Base-by-base conservation (phyloP, 306 rosid species). In the Crotalaria pallida region DNA sequence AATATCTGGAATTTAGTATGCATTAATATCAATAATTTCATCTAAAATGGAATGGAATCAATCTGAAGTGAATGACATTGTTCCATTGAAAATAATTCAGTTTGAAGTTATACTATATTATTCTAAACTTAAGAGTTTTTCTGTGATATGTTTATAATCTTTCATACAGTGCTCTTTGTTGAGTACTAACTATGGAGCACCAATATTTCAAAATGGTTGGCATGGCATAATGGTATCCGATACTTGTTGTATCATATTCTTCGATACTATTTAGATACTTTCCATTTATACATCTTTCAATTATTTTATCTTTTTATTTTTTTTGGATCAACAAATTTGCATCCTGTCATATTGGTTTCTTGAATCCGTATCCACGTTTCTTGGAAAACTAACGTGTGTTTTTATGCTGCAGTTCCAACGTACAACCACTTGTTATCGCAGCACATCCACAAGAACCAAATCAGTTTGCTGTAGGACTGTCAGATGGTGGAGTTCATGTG, bases 381-480 rank as follows among this genome's bases (percentile, higher is more conserved):
- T 6, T 27, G 5, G 67, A 29, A 45, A 58, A 13, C 23, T 58
- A 29, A 51, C 59, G 8, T 12, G 5, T 9, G 7, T 44, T 56
- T 34, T 58, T 1, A 22, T 52, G 80, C 78, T 13, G 84, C 90
- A 88, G 83, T 57, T 87, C 92, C 57, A 84, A 69, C 7, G 84
- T 80, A 53, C 97, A 88, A 36, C 97, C 98, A 34, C 86, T 84
- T 1, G 96, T 90, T 74, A 85, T 94, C 12, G 91, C 98, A 1
- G 98, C 98, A 3, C 97, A 94, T 76, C 98, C 98, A 2, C 97
- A 87, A 72, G 98, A 94, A 77, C 72, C 98, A 72, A 85, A 88
- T 60, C 97, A 94, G 77, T 88, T 94, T 78, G 97, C 98, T 7
- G 40, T 94, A 57, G 98, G 98, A 45, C 80, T 94, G 41, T 87